These are phyloP conservation scores for Talaromyces sp. DNA, from an alignment of 2,329 filamentous ascomycete genomes.

Conservation along the genomic window DNA sequence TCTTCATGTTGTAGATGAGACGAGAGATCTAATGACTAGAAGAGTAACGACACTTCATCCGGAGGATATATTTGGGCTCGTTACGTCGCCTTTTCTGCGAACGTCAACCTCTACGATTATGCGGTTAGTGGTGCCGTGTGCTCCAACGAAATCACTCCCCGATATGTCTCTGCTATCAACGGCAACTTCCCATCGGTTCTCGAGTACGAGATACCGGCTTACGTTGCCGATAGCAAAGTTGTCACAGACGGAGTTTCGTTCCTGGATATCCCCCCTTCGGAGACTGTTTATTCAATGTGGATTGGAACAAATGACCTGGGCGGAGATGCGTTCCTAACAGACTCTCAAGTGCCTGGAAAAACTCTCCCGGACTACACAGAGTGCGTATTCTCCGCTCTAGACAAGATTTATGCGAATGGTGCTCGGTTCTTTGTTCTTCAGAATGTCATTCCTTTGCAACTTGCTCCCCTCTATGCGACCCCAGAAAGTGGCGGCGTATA, in stretches of 20 bases:
- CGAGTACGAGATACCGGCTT: conserved; percentile 54
- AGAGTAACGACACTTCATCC: conserved; percentile 51
- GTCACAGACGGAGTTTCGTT: conserved; percentile 19
- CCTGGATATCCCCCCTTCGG: conserved; percentile 45
- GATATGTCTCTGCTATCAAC: conserved; percentile 49
- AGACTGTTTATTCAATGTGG: conserved; percentile 71
- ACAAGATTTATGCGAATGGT: conserved; percentile 59
- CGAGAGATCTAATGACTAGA: background rate
- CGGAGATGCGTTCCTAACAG: conserved; percentile 58
- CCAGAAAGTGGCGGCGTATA: conserved; percentile 42
- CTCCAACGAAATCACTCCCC: conserved; percentile 61
- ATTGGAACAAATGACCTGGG: conserved; percentile 79
- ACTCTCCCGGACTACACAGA: conserved; percentile 61
- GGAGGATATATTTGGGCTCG: conserved; percentile 67
- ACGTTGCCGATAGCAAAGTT: conserved; percentile 25
- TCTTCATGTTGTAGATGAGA: background rate
- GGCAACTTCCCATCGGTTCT: conserved; percentile 57
- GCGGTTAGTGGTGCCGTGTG: conserved; percentile 69
- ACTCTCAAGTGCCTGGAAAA: conserved; percentile 55
- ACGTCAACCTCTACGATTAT: conserved; percentile 55
- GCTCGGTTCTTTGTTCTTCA: conserved; percentile 67
- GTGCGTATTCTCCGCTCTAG: conserved; percentile 62
- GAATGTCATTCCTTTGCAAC: conserved; percentile 62
- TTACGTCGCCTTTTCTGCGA: conserved; percentile 57
- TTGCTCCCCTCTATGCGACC: conserved; percentile 62